Percentiles rank a stretch among this genome's conserved stretches.
Conservation (phyloP, 805 yeast genomes). For the Metschnikowia similis region DNA sequence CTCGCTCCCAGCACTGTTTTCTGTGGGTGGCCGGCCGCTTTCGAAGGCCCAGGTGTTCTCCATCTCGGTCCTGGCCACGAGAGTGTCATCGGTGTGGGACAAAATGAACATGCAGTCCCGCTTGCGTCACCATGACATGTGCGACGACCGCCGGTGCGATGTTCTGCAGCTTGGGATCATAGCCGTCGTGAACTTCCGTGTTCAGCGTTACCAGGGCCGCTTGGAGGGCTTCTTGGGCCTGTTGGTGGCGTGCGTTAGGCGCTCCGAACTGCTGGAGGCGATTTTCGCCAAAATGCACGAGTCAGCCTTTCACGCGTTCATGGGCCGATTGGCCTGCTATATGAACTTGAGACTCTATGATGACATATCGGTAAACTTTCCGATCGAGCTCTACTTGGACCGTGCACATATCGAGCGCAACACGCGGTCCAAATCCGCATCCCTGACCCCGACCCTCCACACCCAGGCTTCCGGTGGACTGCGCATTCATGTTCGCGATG, state of each 20-base stretch:
- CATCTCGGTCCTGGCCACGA: slow-evolving; percentile 5
- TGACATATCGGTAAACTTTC: slow-evolving; percentile 3
- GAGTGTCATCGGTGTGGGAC: slow-evolving; percentile 4
- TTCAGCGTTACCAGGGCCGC: slow-evolving; percentile 3
- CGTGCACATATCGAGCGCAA: not conserved
- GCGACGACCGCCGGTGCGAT: not conserved
- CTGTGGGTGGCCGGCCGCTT: slow-evolving; percentile 3
- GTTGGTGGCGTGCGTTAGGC: slow-evolving; percentile 1
- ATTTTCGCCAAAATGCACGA: not conserved
- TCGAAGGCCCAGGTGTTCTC: slow-evolving; percentile 7
- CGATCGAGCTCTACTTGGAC: not conserved
- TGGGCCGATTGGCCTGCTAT: slow-evolving; percentile 3
- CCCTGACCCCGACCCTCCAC: not conserved
- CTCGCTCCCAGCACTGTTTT: slow-evolving; percentile 5
- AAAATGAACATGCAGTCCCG: slow-evolving; percentile 3
- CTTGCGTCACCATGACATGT: not conserved
- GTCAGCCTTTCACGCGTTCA: not conserved
- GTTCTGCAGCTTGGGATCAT: slow-evolving; percentile 7
- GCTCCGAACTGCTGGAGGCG: not conserved
- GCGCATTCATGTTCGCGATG: not conserved
- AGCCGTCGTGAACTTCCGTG: slow-evolving; percentile 5
- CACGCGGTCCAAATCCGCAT: not conserved
- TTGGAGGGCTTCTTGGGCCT: slow-evolving; percentile 12
- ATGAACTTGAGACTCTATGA: slow-evolving; percentile 3
- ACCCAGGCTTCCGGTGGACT: not conserved